These are phyloP conservation scores for Dittrichia graveolens DNA, from an alignment of 129 eudicot species.

Conservation along the genomic window DNA sequence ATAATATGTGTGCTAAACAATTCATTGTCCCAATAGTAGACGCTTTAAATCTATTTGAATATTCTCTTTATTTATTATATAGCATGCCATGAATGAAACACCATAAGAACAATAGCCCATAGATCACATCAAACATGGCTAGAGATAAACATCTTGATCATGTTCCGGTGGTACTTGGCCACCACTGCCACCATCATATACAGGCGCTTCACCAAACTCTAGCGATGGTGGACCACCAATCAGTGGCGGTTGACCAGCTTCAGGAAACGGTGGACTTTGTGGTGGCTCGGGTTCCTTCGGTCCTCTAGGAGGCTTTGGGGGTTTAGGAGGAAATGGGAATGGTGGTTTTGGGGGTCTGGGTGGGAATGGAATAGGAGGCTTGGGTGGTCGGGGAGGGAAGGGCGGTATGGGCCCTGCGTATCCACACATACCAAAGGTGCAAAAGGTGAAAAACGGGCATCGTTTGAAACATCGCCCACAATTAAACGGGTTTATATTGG, in stretches of 20 bases:
- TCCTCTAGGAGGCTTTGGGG: slow-evolving; percentile 39
- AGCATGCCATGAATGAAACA: slow-evolving; percentile 27
- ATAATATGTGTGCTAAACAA: slow-evolving; percentile 19
- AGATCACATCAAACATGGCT: slow-evolving; percentile 31
- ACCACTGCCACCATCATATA: neutral
- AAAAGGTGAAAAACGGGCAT: slow-evolving; percentile 53
- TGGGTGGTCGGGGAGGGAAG: slow-evolving; percentile 41
- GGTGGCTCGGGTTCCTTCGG: slow-evolving; percentile 17
- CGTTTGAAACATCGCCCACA: slow-evolving; percentile 62
- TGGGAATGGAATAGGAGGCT: slow-evolving; percentile 36
- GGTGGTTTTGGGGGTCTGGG: slow-evolving; percentile 39
- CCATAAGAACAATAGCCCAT: slow-evolving; percentile 13
- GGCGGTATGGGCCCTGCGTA: slow-evolving; percentile 63
- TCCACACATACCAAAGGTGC: slow-evolving; percentile 77
- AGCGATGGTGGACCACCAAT: slow-evolving; percentile 14
- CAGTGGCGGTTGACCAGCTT: slow-evolving; percentile 26
- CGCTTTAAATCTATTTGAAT: neutral
- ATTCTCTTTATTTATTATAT: slow-evolving; percentile 23
- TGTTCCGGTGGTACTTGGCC: slow-evolving; percentile 14
- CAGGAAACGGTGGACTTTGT: slow-evolving; percentile 16
- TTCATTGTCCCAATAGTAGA: slow-evolving; percentile 3
- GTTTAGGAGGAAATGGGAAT: slow-evolving; percentile 41
- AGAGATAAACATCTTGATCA: slow-evolving; percentile 2
- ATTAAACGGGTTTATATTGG: slow-evolving; percentile 51
- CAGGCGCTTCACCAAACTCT: slow-evolving; percentile 11